Base-by-base conservation (phyloP, 2,329 filamentous ascomycete genomes). In the Stemphylium vesicarium region DNA sequence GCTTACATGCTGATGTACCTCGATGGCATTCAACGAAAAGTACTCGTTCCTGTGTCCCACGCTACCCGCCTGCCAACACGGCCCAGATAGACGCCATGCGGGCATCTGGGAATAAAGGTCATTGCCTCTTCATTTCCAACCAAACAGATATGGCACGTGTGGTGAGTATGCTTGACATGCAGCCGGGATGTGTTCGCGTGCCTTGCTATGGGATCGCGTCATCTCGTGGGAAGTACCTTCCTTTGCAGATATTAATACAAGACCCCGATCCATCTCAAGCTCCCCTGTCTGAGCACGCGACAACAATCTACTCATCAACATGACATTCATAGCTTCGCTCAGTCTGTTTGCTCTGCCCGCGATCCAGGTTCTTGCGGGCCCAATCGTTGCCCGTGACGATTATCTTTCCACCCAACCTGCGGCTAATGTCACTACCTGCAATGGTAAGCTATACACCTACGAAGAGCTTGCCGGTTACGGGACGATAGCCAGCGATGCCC, bases 381-480 rank as follows among this genome's bases (percentile, higher is more conserved):
- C 68, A 8, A 32, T 64, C 18, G 44, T 15, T 29, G 15, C 50
- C 3, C 49, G 50, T 16, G 52, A 44, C 11, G 32, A 41, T 9
- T 12, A 40, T 4, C 16, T 46, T 15, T 11, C 29, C 32, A 22
- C 7, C 41, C 26, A 42, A 7, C 33, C 53, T 4, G 41, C 62
- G 3, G 65, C 69, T 22, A 73, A 68, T 37, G 48, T 62, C 35
- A 72, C 84, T 6, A 82, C 75, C 12, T 89, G 87, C 72, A 85
- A 84, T 61, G 84, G 84, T 44, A 80, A 85, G 57, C 79, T 75
- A 0, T 91, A 88, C 65, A 79, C 82, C n/a, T 91, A 91, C 69
- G 77, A 87, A 47, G 80, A 83, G 53, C 82, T 92, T 9, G 86
- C 85, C 4, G 88, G 88, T 9, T 91, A 86, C 66, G 88, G 88